Conservation (phyloP, 2,329 filamentous ascomycete species). For the Verticillium zaregamsianum region DNA sequence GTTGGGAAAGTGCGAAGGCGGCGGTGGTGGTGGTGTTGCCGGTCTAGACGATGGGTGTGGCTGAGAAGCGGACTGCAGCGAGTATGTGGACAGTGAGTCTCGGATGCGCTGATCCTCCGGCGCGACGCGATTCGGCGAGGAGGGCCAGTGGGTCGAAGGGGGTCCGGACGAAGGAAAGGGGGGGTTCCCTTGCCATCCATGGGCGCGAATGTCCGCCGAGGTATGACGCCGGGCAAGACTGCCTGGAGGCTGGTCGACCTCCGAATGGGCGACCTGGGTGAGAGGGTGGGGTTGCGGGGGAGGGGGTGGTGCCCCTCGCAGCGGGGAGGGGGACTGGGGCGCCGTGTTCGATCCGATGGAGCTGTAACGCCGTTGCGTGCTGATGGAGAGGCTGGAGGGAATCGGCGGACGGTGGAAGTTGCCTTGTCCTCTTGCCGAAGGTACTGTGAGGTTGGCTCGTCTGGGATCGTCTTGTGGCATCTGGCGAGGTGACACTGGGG, state of each 20-base stretch:
- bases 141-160: slow-evolving; percentile 47
- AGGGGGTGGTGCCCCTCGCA: slow-evolving; percentile 61
- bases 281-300: slow-evolving; percentile 66
- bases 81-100: slow-evolving; percentile 54
- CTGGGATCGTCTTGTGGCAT: slow-evolving; percentile 80
- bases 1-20: slow-evolving; percentile 35
- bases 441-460: slow-evolving; percentile 62
- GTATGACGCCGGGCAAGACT: slow-evolving; percentile 83
- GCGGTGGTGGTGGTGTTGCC: slow-evolving; percentile 47
- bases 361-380: slow-evolving; percentile 74
- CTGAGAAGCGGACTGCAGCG: slow-evolving; percentile 40
- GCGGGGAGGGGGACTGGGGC: slow-evolving; percentile 68
- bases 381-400: slow-evolving; percentile 78
- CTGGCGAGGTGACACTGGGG: slow-evolving; percentile 84
- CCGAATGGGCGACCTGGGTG: slow-evolving; percentile 35
- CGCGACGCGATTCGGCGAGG: slow-evolving; percentile 46
- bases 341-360: slow-evolving; percentile 71
- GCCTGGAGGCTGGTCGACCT: slow-evolving; percentile 54
- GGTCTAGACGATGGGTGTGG: slow-evolving; percentile 44
- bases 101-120: slow-evolving; percentile 52
- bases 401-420: slow-evolving; percentile 73
- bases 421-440: slow-evolving; percentile 48
- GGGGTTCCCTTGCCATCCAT: slow-evolving; percentile 62
- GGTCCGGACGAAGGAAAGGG: slow-evolving; percentile 56
- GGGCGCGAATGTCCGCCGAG: slow-evolving; percentile 88